phyloP scores from a whole-genome alignment of 192 early-diverging fungal species.

The Coemansia furcata region DNA sequence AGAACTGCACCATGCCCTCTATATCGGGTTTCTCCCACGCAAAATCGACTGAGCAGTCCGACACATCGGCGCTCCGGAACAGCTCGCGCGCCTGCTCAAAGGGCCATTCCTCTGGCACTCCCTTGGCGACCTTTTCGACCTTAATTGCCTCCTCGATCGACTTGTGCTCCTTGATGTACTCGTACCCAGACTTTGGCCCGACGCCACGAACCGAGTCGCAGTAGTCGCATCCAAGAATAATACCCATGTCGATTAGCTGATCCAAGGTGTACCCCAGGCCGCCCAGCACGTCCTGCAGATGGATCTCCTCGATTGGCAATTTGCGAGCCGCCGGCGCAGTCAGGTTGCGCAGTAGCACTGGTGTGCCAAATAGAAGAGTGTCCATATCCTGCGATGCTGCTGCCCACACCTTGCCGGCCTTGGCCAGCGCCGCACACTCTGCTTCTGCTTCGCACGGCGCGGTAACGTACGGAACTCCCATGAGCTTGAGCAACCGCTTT shows the following conservation, averaged over 20 bases:
- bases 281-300: constrained; percentile 74
- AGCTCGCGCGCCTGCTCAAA: constrained; percentile 86
- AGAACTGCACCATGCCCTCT: constrained; percentile 81
- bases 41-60: constrained; percentile 59
- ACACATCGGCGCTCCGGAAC: constrained; percentile 80
- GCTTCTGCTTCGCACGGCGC: constrained; percentile 98
- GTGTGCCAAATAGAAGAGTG: constrained; percentile 89
- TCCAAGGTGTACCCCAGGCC: constrained; percentile 73
- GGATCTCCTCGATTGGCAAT: constrained; percentile 87
- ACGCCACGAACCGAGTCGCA: constrained; percentile 92
- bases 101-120: constrained; percentile 86
- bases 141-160: constrained; percentile 77
- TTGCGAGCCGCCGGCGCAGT: constrained; percentile 90
- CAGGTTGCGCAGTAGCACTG: constrained; percentile 86
- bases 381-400: constrained; percentile 99
- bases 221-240: constrained; percentile 97
- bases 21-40: constrained; percentile 74
- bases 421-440: constrained; percentile 92
- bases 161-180: constrained; percentile 80
- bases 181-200: constrained; percentile 82
- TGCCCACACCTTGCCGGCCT: constrained; percentile 86
- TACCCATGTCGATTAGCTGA: constrained; percentile 97
- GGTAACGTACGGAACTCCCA: constrained; percentile 92
- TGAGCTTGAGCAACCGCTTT: constrained; percentile 77
- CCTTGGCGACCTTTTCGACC: constrained; percentile 74